These are phyloP conservation scores for Alisma plantagoaquatica DNA, from an alignment of 106 monocot species.

Conservation along the genomic window DNA sequence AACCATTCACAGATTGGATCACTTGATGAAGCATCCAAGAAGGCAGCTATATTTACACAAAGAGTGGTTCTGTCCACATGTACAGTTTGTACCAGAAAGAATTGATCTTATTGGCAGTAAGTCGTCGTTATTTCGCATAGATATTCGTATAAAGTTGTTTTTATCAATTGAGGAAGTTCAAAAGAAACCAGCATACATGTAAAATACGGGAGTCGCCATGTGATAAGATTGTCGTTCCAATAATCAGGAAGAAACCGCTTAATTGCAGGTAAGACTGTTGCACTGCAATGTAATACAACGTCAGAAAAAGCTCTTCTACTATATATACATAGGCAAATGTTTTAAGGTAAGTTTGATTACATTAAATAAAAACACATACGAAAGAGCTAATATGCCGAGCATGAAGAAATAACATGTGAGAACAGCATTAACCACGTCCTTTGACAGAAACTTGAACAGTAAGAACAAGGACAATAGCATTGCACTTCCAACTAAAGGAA, in stretches of 20 bases:
- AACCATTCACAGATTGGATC: no score
- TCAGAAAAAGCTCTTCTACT: background rate
- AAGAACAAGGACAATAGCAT: slow-evolving; percentile 90
- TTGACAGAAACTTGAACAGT: slow-evolving; percentile 92
- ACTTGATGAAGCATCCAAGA: no score
- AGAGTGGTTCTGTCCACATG: no score
- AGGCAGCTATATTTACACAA: no score
- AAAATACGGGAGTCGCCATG: slow-evolving; percentile 63
- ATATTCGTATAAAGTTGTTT: no score
- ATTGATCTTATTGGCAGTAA: no score
- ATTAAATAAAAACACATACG: slow-evolving; percentile 28
- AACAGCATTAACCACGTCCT: slow-evolving; percentile 96
- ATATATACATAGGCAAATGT: background rate
- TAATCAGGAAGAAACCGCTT: slow-evolving; percentile 70
- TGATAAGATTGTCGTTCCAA: slow-evolving; percentile 73
- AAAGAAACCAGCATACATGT: slow-evolving; percentile 56
- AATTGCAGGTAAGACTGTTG: slow-evolving; percentile 73
- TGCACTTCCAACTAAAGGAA: slow-evolving; percentile 94
- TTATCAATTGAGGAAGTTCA: no score
- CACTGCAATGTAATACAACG: slow-evolving; percentile 36
- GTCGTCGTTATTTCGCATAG: no score
- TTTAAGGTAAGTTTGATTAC: background rate
- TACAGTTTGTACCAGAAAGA: no score
- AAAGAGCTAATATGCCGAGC: slow-evolving; percentile 84
- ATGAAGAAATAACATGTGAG: slow-evolving; percentile 94